Base-by-base conservation (phyloP, 2,329 filamentous ascomycete species). In the Pseudogymnoascus sp. region DNA sequence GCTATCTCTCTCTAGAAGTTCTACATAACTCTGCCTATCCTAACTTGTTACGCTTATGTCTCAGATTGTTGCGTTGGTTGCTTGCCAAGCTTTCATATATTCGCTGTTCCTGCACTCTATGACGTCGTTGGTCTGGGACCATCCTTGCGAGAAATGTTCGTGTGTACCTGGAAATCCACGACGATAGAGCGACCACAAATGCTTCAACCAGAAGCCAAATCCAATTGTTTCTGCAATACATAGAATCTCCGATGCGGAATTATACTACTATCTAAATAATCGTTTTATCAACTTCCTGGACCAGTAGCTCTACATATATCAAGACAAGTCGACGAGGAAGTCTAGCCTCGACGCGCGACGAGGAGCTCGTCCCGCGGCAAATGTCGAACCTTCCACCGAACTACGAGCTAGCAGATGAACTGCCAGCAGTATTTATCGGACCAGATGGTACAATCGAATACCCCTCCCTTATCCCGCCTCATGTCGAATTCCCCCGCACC, bases 371-470 rank as follows among this genome's bases (percentile, higher is more conserved):
- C 9, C 16, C 1, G 28, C 5, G 28, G 16, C 49, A 56, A 56
- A 56, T 56, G 49, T 34, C 49, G 49, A 34, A 36, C 16, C 49
- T 56, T 56, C 49, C 49, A 6, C 49, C 49, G 7, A 56, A 56
- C 49, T 56, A 56, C 28, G 49, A 56, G 28, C 49, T 28, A 56
- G 49, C 59, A 40, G 59, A 60, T 23, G 38, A 60, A 18, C 9
- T 60, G 14, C 59, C 59, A 25, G 59, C 59, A 25, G 25, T 60
- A 25, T 60, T 23, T 25, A 38, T 38, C 18, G 38, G 38, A 5
- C 59, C 59, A 3, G 59, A 60, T 60, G 59, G 59, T 9, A 60
- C 59, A 25, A 38, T 60, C 59, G 23, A 40, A 60, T 60, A 40
- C 38, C 34, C 34, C 8, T 60, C 59, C 8, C 14, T 40, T 25